Evolutionary conservation across 2,329 filamentous ascomycete genomes (phyloP), one percentile per base, ranked within the genome.

Genomic region (Lachnum nothofagi): DNA sequence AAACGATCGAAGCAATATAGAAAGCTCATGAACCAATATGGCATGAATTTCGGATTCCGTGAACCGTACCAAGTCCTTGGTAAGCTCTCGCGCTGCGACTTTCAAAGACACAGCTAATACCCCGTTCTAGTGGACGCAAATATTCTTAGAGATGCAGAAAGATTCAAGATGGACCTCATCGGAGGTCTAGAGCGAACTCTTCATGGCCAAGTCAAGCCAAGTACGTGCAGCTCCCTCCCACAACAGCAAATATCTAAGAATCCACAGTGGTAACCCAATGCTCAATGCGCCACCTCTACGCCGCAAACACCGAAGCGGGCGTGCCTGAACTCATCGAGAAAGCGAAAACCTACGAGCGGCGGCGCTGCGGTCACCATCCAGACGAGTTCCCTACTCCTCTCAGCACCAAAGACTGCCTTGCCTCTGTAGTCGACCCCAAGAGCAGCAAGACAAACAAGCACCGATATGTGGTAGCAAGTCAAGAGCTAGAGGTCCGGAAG

Each of bases 21-120:
- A 65, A 96, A 96, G 82, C 82, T 96, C 63, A 94, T 98, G 84
- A 85, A 89, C 70, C 85, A 91, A 65, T 95, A 91, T 77, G 82
- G 84, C 65, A 78, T 91, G 67, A 83, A 82, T 52, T 96, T 95
- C 66, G 85, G 86, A 52, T 96, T 96, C 68, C 88, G 91, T 60
- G 87, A 93, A 70, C 90, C 93, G 9, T 97, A 96, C 71, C 93
- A 97, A 72, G 85, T 95, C 44, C 74, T 95, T 37, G 75, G 82
- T 85, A 72, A 49, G 72, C 25, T 45, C 25, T 41, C 20, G 17
- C n/a, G 39, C 23, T n/a, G 63, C 33, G 35, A 50, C 16, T 53
- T 53, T 23, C 16, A 14, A 22, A 51, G 39, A 43, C 27, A 49
- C 34, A 27, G 40, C 44, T 53, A 40, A 49, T 37, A 37, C 4